Conservation (phyloP, 768 basidiomycete genomes). For the Imleria badia region DNA sequence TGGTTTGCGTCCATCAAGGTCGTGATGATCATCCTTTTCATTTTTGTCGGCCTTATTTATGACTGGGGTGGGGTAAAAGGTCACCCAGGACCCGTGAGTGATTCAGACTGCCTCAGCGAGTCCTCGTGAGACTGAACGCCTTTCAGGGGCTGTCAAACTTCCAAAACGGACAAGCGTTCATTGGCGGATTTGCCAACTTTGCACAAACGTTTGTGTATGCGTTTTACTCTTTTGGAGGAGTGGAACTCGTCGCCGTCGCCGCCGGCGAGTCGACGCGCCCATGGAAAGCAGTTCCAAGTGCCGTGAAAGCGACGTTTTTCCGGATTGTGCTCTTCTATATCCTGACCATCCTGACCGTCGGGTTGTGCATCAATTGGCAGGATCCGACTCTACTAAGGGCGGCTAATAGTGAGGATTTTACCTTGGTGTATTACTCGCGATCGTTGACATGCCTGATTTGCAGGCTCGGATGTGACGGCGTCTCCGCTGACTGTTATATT, state of each 20-base stretch:
- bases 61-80: slow-evolving; percentile 60
- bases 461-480: slow-evolving; percentile 50
- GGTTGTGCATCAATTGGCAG: slow-evolving; percentile 60
- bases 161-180: slow-evolving; percentile 48
- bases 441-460: neutral
- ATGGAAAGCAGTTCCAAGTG: slow-evolving; percentile 59
- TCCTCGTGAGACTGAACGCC: neutral
- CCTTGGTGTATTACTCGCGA: neutral
- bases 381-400: slow-evolving; percentile 53
- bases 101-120: no score
- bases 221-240: slow-evolving; percentile 68
- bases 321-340: slow-evolving; percentile 66
- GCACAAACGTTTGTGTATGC: slow-evolving; percentile 64
- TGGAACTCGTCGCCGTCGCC: slow-evolving; percentile 71
- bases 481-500: slow-evolving; percentile 68
- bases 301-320: slow-evolving; percentile 68
- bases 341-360: slow-evolving; percentile 63
- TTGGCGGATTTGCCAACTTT: slow-evolving; percentile 53
- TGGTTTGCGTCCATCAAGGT: slow-evolving; percentile 69
- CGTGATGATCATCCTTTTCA: slow-evolving; percentile 58
- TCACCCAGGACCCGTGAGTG: slow-evolving; percentile 55
- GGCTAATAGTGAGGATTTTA: slow-evolving; percentile 36
- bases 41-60: slow-evolving; percentile 60
- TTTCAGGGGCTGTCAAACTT: slow-evolving; percentile 52
- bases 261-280: slow-evolving; percentile 68